Conservation (phyloP, 257 asterid species). For the Solanum virginianum region DNA sequence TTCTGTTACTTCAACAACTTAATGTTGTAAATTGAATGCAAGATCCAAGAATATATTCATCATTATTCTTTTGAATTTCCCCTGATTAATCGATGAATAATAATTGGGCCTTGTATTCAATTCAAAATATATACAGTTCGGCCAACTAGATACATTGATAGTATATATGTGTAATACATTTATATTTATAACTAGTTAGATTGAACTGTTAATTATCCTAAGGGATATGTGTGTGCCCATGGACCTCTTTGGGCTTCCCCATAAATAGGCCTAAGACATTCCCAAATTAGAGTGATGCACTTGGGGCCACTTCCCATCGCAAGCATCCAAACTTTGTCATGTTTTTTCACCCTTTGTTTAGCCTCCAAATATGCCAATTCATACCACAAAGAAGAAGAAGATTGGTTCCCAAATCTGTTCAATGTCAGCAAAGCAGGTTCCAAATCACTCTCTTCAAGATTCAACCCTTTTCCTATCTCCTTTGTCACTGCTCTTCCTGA, state of each 20-base stretch:
- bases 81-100: too few species aligned
- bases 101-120: too few species aligned
- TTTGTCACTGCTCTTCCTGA: slow-evolving; percentile 57
- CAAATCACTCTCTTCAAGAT: slow-evolving; percentile 18
- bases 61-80: too few species aligned
- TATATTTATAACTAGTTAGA: background rate
- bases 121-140: too few species aligned
- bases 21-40: too few species aligned
- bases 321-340: slow-evolving; percentile 56
- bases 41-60: too few species aligned
- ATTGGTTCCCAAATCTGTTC: slow-evolving; percentile 47
- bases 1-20: too few species aligned
- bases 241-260: slow-evolving; percentile 41
- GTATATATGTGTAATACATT: too few species aligned
- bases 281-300: slow-evolving; percentile 51
- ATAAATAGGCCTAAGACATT: slow-evolving; percentile 35
- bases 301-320: slow-evolving; percentile 83
- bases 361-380: slow-evolving; percentile 61
- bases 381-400: slow-evolving; percentile 72
- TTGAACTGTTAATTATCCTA: background rate
- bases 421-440: slow-evolving; percentile 42
- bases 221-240: slow-evolving; percentile 37
- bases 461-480: slow-evolving; percentile 36
- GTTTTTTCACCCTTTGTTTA: slow-evolving; percentile 39
- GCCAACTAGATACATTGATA: too few species aligned